phyloP scores from a whole-genome alignment of 352 stramenopile species.

The Peronospora farinosa region DNA sequence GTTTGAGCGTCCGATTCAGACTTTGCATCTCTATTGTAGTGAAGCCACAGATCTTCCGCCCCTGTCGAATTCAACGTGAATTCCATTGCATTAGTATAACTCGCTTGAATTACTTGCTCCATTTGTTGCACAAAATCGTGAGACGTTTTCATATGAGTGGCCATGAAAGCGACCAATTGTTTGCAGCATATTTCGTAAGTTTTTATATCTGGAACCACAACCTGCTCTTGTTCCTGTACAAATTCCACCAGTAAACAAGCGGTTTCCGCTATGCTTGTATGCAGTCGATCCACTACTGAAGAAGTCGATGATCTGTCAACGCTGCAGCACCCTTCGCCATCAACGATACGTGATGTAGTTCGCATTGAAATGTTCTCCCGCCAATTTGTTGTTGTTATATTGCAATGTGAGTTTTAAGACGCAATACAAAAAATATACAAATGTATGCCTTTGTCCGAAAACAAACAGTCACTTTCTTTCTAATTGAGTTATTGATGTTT shows the following conservation, averaged over 20 bases:
- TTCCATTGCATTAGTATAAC: constrained; percentile 33
- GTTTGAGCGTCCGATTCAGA: not conserved
- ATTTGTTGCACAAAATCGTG: constrained; percentile 49
- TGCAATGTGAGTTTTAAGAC: too few species aligned
- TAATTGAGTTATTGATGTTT: too few species aligned
- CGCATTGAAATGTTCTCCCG: not conserved
- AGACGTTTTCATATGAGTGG: constrained; percentile 47
- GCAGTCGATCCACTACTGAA: constrained; percentile 7
- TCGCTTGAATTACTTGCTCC: constrained; percentile 53
- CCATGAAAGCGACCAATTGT: constrained; percentile 45
- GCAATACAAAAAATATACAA: too few species aligned
- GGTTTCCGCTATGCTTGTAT: constrained; percentile 12
- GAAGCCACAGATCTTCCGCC: constrained; percentile 8
- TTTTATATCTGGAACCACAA: constrained; percentile 22
- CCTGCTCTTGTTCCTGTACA: constrained; percentile 9
- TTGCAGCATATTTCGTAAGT: constrained; percentile 43
- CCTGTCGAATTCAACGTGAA: constrained; percentile 28
- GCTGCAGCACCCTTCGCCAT: not conserved
- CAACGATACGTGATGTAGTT: not conserved
- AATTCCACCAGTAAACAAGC: constrained; percentile 14
- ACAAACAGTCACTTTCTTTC: too few species aligned
- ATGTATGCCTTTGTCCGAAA: too few species aligned
- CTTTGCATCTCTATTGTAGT: constrained; percentile 1
- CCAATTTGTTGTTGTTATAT: too few species aligned
- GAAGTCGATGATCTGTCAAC: not conserved